Conservation (phyloP, 2,329 filamentous ascomycete genomes). For the Colletotrichum zoysiae region DNA sequence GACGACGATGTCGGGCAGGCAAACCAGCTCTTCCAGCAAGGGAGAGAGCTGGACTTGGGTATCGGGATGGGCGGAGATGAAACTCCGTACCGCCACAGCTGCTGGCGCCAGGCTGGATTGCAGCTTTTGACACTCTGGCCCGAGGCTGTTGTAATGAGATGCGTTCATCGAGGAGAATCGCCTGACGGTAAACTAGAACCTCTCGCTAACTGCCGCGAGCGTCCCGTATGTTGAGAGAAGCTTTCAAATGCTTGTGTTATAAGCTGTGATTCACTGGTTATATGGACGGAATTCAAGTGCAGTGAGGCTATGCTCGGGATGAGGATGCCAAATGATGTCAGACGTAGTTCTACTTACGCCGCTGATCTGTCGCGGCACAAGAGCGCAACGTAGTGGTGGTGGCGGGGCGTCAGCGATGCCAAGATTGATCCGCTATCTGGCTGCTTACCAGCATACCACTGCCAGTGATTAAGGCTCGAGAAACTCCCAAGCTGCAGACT, state of each 20-base stretch:
- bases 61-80: background rate
- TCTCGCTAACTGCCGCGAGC: background rate
- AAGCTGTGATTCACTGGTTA: background rate
- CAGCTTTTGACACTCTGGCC: constrained; percentile 13
- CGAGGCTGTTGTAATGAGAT: background rate
- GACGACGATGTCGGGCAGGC: background rate
- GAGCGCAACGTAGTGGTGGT: background rate
- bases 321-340: constrained; percentile 8
- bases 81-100: background rate
- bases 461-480: background rate
- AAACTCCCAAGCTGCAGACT: background rate
- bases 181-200: background rate
- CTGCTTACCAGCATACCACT: no score
- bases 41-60: constrained; percentile 12
- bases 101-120: constrained; percentile 9
- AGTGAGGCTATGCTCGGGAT: constrained; percentile 1
- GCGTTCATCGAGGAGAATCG: background rate
- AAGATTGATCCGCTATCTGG: background rate
- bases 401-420: background rate
- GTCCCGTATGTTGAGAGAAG: background rate
- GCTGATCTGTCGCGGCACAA: background rate
- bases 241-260: no score
- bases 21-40: constrained; percentile 15
- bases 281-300: background rate
- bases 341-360: background rate